These are phyloP conservation scores for Ustilago trichophora DNA, from an alignment of 1,284 basidiomycete genomes.

Conservation along the genomic window DNA sequence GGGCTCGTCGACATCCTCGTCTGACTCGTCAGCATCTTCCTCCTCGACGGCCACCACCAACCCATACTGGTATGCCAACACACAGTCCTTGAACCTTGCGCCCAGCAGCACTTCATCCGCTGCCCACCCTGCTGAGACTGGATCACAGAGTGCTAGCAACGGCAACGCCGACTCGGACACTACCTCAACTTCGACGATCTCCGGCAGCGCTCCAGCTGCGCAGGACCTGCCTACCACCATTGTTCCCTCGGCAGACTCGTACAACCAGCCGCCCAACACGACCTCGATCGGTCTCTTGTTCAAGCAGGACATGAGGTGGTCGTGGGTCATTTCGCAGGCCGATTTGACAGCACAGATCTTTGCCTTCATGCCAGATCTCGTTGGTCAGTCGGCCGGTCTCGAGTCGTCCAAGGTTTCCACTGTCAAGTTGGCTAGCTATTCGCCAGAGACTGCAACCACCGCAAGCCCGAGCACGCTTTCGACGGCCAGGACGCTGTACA, in stretches of 20 bases:
- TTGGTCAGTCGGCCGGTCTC: conserved; percentile 38
- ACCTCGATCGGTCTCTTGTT: conserved; percentile 55
- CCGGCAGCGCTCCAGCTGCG: background rate
- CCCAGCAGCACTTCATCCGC: conserved; percentile 23
- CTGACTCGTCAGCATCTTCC: conserved; percentile 5
- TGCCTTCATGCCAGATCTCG: conserved; percentile 60
- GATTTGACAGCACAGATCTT: conserved; percentile 64
- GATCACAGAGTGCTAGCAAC: conserved; percentile 5
- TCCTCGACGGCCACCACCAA: conserved; percentile 23
- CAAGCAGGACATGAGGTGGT: conserved; percentile 56
- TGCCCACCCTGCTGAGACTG: conserved; percentile 1
- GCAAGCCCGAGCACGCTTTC: conserved; percentile 8
- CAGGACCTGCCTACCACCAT: conserved; percentile 42
- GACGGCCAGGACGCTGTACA: conserved; percentile 49
- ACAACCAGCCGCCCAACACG: conserved; percentile 40
- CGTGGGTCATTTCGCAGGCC: conserved; percentile 55
- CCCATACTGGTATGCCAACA: conserved; percentile 56
- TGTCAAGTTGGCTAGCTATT: conserved; percentile 49
- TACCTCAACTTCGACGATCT: background rate
- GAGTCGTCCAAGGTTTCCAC: conserved; percentile 46
- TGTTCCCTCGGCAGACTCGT: conserved; percentile 40
- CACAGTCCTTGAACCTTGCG: conserved; percentile 33
- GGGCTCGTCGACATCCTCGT: conserved; percentile 2
- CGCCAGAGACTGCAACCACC: conserved; percentile 9
- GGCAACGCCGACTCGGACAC: conserved; percentile 9